Evolutionary conservation across 2,329 filamentous ascomycete genomes (phyloP).

Genomic region (Mycocentrospora acerina): DNA sequence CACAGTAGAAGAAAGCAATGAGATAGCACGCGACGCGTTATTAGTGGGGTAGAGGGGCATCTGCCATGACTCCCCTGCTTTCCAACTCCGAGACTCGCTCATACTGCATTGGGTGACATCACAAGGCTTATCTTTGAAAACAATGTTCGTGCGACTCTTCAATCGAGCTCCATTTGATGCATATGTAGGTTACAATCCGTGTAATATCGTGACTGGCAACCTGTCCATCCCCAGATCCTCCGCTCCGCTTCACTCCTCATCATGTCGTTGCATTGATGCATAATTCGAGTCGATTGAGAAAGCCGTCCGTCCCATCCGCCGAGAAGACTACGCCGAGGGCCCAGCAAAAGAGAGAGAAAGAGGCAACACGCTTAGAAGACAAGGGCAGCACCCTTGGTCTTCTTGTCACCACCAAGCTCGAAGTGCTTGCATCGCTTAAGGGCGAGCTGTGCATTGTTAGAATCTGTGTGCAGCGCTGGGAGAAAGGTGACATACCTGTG

Average conservation of each 20-base stretch:
- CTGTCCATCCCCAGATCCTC: constrained; percentile 35
- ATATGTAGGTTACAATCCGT: constrained; percentile 44
- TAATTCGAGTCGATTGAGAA: constrained; percentile 37
- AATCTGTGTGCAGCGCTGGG: too few species aligned
- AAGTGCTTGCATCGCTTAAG: constrained; percentile 99
- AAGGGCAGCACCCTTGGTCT: constrained; percentile 99
- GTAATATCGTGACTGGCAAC: constrained; percentile 36
- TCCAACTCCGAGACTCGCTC: neutral
- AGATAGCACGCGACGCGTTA: constrained; percentile 16
- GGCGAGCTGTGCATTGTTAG: constrained; percentile 70
- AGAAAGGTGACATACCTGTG: constrained; percentile 24
- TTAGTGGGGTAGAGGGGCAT: constrained; percentile 30
- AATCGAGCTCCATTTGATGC: constrained; percentile 45
- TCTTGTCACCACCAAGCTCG: constrained; percentile 99
- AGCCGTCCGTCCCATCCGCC: constrained; percentile 38
- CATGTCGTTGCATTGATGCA: constrained; percentile 31
- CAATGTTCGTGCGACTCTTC: constrained; percentile 24
- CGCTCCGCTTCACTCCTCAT: constrained; percentile 24
- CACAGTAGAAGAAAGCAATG: constrained; percentile 4
- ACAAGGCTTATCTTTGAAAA: neutral
- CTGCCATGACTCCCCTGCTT: constrained; percentile 9
- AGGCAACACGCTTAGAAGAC: constrained; percentile 82
- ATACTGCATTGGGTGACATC: neutral
- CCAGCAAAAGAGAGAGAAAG: constrained; percentile 44
- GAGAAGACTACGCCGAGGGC: constrained; percentile 43